Conservation (phyloP, 2,329 filamentous ascomycete genomes). For the Curvularia verruculosa region DNA sequence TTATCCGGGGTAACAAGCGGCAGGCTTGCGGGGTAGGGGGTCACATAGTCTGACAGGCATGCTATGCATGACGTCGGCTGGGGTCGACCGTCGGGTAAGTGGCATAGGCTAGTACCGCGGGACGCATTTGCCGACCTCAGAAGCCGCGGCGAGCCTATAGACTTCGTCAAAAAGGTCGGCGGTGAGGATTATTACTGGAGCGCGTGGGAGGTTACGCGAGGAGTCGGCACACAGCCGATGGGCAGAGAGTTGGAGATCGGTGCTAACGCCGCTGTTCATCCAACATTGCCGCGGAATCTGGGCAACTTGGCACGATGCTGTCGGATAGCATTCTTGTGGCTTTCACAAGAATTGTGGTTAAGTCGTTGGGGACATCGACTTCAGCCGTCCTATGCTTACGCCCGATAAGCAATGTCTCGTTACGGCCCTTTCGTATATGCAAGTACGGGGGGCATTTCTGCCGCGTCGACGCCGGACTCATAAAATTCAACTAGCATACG, state of each 20-base stretch:
- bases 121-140: constrained; percentile 16
- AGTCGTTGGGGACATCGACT: neutral
- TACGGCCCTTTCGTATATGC: neutral
- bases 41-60: constrained; percentile 12
- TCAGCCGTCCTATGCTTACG: neutral
- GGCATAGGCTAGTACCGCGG: constrained; percentile 1
- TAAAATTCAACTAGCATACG: neutral
- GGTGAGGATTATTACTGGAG: neutral
- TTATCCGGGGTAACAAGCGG: constrained; percentile 23
- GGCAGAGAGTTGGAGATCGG: neutral
- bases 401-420: no score
- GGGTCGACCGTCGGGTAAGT: constrained; percentile 10
- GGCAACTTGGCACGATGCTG: neutral
- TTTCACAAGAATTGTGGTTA: neutral
- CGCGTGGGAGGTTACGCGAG: neutral
- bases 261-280: constrained; percentile 1
- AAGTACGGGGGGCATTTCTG: neutral
- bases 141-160: constrained; percentile 11
- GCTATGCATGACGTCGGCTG: constrained; percentile 15
- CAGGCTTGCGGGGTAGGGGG: constrained; percentile 29
- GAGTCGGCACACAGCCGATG: constrained; percentile 4
- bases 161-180: neutral
- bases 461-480: neutral
- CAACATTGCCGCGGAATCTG: neutral
- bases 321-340: neutral